phyloP scores from a whole-genome alignment of 106 monocot genomes.

The Agapanthus africanus region DNA sequence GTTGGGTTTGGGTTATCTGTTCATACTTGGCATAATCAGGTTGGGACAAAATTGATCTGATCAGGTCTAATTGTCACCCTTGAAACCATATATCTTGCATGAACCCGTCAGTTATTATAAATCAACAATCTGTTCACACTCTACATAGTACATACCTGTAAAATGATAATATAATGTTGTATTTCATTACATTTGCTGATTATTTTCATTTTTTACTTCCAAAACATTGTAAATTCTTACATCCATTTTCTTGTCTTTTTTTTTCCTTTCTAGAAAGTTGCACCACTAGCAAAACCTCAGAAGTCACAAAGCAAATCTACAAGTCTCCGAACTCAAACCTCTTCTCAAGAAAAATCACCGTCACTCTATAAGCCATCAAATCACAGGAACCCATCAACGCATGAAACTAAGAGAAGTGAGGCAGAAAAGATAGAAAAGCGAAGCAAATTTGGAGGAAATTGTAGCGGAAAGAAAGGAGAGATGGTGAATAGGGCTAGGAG shows the following conservation, averaged over 20 bases:
- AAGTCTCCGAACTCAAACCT: not conserved
- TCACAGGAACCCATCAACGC: not conserved
- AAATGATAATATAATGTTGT: no score
- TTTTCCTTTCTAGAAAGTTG: conserved; percentile 2
- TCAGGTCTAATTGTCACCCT: no score
- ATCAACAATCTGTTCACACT: no score
- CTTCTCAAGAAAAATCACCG: conserved; percentile 4
- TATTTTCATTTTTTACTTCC: no score
- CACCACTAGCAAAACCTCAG: conserved; percentile 2
- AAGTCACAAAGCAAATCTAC: conserved; percentile 5
- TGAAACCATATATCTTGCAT: not conserved
- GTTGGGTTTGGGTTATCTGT: no score
- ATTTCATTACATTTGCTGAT: no score
- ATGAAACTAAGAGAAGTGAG: no score
- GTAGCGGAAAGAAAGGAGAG: conserved; percentile 12
- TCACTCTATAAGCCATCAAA: not conserved
- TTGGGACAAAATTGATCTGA: no score
- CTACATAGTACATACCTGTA: no score
- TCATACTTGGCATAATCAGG: no score
- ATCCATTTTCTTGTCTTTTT: no score
- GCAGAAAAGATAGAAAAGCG: conserved; percentile 12
- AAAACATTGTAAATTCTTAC: no score
- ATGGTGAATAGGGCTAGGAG: not conserved
- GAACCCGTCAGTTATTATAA: not conserved
- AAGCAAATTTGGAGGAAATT: not conserved